A percentile compares a stretch with the other conserved stretches of the same genome.
These are phyloP conservation scores for Tephrocybe rancida DNA, from an alignment of 768 basidiomycete species.

Conservation along the genomic window DNA sequence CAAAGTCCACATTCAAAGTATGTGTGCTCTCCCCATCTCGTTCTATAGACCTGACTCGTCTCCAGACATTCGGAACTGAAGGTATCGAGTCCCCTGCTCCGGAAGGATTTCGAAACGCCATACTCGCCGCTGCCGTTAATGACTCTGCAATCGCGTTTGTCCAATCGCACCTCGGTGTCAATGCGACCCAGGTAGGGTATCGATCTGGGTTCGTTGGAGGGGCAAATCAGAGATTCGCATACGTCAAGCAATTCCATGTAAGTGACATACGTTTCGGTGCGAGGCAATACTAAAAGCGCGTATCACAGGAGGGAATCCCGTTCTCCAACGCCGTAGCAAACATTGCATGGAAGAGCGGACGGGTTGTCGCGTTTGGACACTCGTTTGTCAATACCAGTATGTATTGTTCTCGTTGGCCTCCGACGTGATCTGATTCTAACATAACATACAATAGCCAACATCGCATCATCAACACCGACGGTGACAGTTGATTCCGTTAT, in stretches of 20 bases:
- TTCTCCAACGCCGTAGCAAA: constrained; percentile 43
- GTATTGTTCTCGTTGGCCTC: constrained; percentile 9
- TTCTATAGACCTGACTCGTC: background rate
- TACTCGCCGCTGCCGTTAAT: constrained; percentile 22
- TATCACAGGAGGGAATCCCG: constrained; percentile 25
- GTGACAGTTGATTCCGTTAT: constrained; percentile 37
- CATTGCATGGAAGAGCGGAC: constrained; percentile 40
- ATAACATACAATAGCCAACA: constrained; percentile 12
- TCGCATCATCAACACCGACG: constrained; percentile 33
- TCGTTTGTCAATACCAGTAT: constrained; percentile 38
- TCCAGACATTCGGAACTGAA: constrained; percentile 26
- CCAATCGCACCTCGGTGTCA: constrained; percentile 24
- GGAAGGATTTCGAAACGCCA: constrained; percentile 12
- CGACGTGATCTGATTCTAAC: background rate
- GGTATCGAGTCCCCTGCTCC: constrained; percentile 26
- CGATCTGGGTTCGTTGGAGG: constrained; percentile 22
- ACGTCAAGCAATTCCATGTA: constrained; percentile 33
- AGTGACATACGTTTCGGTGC: background rate
- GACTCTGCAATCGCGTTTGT: constrained; percentile 32
- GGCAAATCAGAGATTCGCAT: constrained; percentile 24
- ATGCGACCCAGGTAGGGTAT: constrained; percentile 20
- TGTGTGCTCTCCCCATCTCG: background rate
- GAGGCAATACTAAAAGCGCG: background rate
- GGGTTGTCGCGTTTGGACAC: constrained; percentile 40
- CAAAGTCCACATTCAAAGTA: constrained; percentile 25